Base-by-base conservation (phyloP, 202 grass and related monocot genomes). In the Zizania palustris region DNA sequence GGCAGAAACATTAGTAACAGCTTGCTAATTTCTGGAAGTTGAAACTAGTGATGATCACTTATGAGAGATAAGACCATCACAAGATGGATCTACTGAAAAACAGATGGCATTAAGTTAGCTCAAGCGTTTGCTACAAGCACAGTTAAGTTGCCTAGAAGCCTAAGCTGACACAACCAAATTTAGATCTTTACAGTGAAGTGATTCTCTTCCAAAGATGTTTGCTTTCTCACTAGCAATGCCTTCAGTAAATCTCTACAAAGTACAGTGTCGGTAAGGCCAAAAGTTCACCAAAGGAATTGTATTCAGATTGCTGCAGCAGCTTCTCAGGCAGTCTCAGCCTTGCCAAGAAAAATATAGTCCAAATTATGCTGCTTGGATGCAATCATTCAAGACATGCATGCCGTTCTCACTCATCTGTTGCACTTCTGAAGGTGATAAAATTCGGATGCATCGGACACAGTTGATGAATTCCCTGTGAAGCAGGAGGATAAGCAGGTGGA, bases 371-470 rank as follows among this genome's bases (percentile, higher is more conserved):
- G 71, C 62, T 60, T 96, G 86, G 60, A 89, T 82, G 22, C 81
- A 90, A 46, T 89, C 81, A 40, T 89, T 90, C 81, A 96, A 65
- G 58, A 96, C 80, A 46, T 89, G 89, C 75, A 96, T 63, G 18
- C 89, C 92, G 9, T 89, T 89, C 69, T 93, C 86, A 6, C 96
- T 93, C 92, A 99, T 99, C 68, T 96, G 89, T 22, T 93, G 96
- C 36, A 99, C 92, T 74, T 99, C 96, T 5, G 92, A 92, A 64
- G 92, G 89, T 0, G 92, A 96, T 59, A 99, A 63, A 51, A 96
- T 96, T 69, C 81, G 87, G 18, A 99, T 99, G 89, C 92, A 99
- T 74, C 87, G 85, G 3, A 99, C 92, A 36, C 96, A 99, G 72
- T 90, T 90, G 57, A 99, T 86, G 60, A 99, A 99, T 55, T 99